These are phyloP conservation scores for Barbarea vulgaris DNA, from an alignment of 345 rosid species.

Conservation along the genomic window DNA sequence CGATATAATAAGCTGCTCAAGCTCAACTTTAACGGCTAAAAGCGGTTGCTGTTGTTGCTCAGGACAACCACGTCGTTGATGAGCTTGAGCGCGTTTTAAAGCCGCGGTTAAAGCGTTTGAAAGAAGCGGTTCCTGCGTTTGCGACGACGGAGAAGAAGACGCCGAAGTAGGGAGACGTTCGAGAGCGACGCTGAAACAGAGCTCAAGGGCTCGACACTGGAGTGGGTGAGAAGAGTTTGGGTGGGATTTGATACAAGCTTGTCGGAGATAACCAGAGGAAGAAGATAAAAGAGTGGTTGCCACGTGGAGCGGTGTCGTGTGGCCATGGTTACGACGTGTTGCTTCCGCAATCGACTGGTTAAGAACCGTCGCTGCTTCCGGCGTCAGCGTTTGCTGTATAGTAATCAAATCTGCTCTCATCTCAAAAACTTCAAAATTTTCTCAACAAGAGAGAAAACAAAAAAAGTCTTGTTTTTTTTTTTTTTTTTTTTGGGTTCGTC, in stretches of 20 bases:
- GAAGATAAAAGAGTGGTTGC: slow-evolving; percentile 86
- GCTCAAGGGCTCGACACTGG: slow-evolving; percentile 99
- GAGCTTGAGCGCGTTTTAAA: slow-evolving; percentile 95
- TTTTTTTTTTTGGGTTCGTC: neutral
- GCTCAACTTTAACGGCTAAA: slow-evolving; percentile 93
- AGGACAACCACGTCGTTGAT: slow-evolving; percentile 97
- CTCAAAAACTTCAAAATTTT: neutral
- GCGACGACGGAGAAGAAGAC: slow-evolving; percentile 15
- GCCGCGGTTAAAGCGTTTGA: slow-evolving; percentile 99
- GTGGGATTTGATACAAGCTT: slow-evolving; percentile 97
- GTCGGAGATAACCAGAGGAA: slow-evolving; percentile 87
- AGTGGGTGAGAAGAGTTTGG: slow-evolving; percentile 97
- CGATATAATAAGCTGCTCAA: slow-evolving; percentile 92
- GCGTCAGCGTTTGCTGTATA: slow-evolving; percentile 96
- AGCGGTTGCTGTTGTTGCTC: slow-evolving; percentile 98
- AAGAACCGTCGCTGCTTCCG: slow-evolving; percentile 90
- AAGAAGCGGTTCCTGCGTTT: slow-evolving; percentile 70
- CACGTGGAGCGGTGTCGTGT: slow-evolving; percentile 95
- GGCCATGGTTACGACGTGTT: slow-evolving; percentile 85
- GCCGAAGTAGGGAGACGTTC: slow-evolving; percentile 70
- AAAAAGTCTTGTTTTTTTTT: neutral
- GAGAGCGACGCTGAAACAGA: slow-evolving; percentile 97
- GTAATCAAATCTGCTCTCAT: slow-evolving; percentile 97
- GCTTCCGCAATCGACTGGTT: slow-evolving; percentile 94
- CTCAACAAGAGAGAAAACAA: slow-evolving; percentile 5